A percentile compares a stretch with the other conserved stretches of the same genome.
Conservation (phyloP, 2,329 filamentous ascomycete genomes). For the Neoarthrinium moseri region DNA sequence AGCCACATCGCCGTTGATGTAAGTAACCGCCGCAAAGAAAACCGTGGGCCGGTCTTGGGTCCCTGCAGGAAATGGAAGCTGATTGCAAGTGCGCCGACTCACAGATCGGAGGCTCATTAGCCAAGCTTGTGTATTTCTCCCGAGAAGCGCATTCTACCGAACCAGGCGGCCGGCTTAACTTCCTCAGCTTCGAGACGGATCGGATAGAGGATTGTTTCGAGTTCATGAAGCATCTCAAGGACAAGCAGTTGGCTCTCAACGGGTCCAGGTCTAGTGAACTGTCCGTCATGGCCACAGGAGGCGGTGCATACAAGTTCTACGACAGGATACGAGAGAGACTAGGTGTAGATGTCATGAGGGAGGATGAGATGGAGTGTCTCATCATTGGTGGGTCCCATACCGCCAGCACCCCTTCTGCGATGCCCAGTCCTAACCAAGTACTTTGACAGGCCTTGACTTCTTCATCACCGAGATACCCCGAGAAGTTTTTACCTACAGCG, state of each 20-base stretch:
- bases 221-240: constrained; percentile 83
- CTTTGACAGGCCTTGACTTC: constrained; percentile 77
- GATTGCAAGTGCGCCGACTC: too few relatives aligned
- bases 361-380: constrained; percentile 98
- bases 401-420: too few relatives aligned
- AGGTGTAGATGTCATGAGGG: constrained; percentile 82
- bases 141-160: constrained; percentile 78
- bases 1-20: constrained; percentile 97
- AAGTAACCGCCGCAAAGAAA: too few relatives aligned
- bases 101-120: constrained; percentile 91
- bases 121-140: constrained; percentile 97
- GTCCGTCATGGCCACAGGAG: constrained; percentile 93
- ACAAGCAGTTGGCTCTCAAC: constrained; percentile 76
- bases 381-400: constrained; percentile 69
- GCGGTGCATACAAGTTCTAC: constrained; percentile 95
- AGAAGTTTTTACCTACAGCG: constrained; percentile 96
- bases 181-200: constrained; percentile 94
- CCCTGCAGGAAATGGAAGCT: too few relatives aligned
- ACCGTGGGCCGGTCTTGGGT: too few relatives aligned
- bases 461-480: constrained; percentile 97
- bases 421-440: background rate
- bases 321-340: constrained; percentile 82
- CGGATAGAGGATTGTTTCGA: constrained; percentile 90
- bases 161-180: constrained; percentile 87
- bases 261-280: constrained; percentile 70